A percentile compares a stretch with the other conserved stretches of the same genome.
These are phyloP conservation scores for Ophiostoma quercus DNA, from an alignment of 2,329 filamentous ascomycete species.

Conservation along the genomic window DNA sequence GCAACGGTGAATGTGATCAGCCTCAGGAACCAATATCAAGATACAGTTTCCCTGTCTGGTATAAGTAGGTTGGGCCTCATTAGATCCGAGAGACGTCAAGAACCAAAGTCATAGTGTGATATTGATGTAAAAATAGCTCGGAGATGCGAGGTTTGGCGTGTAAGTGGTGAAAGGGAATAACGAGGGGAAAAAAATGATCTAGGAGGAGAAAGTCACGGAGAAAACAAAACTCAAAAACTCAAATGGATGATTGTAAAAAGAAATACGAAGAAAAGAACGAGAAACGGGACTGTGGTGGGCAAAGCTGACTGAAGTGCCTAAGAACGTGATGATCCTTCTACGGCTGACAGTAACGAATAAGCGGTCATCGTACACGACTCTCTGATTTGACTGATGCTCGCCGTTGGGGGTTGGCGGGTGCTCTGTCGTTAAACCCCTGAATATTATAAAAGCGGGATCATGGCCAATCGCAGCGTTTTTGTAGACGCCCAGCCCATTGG, in stretches of 20 bases:
- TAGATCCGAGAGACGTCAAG: background rate
- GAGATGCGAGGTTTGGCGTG: background rate
- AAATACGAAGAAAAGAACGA: no score
- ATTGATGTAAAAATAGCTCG: background rate
- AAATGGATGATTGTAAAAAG: no score
- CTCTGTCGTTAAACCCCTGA: background rate
- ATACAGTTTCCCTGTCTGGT: background rate
- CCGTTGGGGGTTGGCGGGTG: no score
- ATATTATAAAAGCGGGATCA: background rate
- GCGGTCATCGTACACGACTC: no score
- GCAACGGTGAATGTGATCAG: background rate
- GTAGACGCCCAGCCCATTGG: background rate
- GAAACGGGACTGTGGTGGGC: no score
- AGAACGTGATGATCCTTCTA: no score
- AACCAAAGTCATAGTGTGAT: background rate
- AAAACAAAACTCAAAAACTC: background rate
- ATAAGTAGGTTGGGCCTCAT: background rate
- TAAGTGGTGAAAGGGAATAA: background rate
- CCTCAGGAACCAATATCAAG: background rate
- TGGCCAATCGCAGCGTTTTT: background rate
- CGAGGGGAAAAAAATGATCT: background rate
- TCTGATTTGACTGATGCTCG: no score
- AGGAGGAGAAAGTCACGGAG: background rate
- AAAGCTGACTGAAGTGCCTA: no score
- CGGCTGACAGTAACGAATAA: no score